Percentiles rank a stretch among this genome's conserved stretches.
Conservation (phyloP, 345 rosid species). For the Arabidopsis thaliana region TAIR10.1 NC_003070.9:26916001-26916500, state of each 20-base stretch:
- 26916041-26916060: conserved; percentile 5
- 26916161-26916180: conserved; percentile 83
- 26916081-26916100: conserved; percentile 90
- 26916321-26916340: conserved; percentile 13
- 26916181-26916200: conserved; percentile 88
- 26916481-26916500: conserved; percentile 95
- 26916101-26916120: conserved; percentile 85
- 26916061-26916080: conserved; percentile 47
- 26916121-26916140: conserved; percentile 92
- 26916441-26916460: conserved; percentile 80
- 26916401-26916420: conserved; percentile 85
- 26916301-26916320: neutral
- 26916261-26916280: neutral
- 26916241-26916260: neutral
- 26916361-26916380: conserved; percentile 98
- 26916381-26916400: conserved; percentile 91
- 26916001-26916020: conserved; percentile 28
- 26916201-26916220: conserved; percentile 72
- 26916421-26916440: conserved; percentile 97
- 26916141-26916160: conserved; percentile 84
- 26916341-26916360: neutral
- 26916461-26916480: conserved; percentile 72
- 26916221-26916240: conserved; percentile 28
- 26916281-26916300: neutral
- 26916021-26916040: neutral